Evolutionary conservation across 2,329 filamentous ascomycete genomes (phyloP), one percentile per base, ranked within the genome.

Genomic region (Ceratocystis variospora): DNA sequence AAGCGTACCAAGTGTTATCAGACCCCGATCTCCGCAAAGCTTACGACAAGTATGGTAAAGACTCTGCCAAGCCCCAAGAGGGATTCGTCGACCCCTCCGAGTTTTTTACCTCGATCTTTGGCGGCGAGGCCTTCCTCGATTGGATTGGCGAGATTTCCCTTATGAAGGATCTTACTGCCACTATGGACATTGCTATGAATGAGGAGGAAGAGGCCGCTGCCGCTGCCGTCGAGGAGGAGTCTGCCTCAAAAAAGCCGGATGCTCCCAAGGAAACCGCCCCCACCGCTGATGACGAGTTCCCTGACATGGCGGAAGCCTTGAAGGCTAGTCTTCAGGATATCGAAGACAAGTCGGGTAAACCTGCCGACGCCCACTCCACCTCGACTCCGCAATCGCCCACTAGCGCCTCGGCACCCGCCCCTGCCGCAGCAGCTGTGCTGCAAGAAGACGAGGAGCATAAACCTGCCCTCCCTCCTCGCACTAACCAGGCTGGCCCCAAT

Each of bases 101-200:
- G 77, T 99, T 99, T 82, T 99, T 99, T 78, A 89, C 89, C 72
- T 95, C 92, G 80, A 99, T 99, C 71, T 99, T 99, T 74, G 94
- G 94, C 71, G 94, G 94, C 68, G 93, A 96, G 72, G 91, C 93
- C 12, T 99, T 99, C 73, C 81, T 88, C 68, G 93, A 99, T 79
- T 90, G 94, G 81, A 97, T 99, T 73, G 94, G 94, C 71, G 94
- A 99, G 81, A 96, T 99, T 71, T 94, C 90, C 63, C 84, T 99
- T 67, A 96, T 99, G 89, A 97, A 96, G 79, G 94, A 99, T 73
- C 82, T 99, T 65, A 97, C 93, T 19, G 90, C 91, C 73, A 96
- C 92, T 57, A 97, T 99, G 93, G 94, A 99, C 73, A 97, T 99
- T 71, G 92, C 90, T 22, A 93, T 91, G 86, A 81, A 89, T 66